Base-by-base conservation (phyloP, 768 basidiomycete species). In the Rhodotorula sphaerocarpa region DNA sequence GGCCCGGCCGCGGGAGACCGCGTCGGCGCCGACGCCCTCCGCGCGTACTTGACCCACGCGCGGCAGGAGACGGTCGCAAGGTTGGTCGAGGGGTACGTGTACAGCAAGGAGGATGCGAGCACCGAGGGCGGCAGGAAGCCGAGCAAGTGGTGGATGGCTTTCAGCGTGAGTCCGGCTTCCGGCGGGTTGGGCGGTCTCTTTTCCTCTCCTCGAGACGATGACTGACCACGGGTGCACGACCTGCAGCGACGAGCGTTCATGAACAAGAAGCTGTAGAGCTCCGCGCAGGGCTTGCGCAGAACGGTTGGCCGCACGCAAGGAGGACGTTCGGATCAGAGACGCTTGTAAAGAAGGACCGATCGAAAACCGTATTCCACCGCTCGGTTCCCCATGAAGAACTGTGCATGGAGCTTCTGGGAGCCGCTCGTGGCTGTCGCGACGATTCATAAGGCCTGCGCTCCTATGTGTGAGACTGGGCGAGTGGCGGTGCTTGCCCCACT, bases 101-200 rank as follows among this genome's bases (percentile, higher is more conserved):
- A 99, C 75, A 74, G 75, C n/a, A 42, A 54, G 54, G 39, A 20
- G 7, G 63, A 65, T 47, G 34, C 31, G 30, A 39, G 33, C 21
- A 65, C 71, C 21, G 88, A 85, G 43, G 90, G 93, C 74, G 91
- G 91, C 9, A 86, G 86, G 61, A 92, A 88, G 75, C 92, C 95
- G 9, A 95, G 87, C 80, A 99, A 99, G 76, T 99, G 95, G 95
- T 99, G 95, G 95, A 93, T 96, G 90, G 87, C 88, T 27, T 99
- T 97, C 84, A 83, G 76, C 73, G 67, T 68, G 53, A 34, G 58
- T 48, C 34, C 18, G 48, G n/a, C 12, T 14, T 41, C 44, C 36
- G 10, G 10, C 16, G 36, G 36, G 9, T 16, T 39, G 36, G 10
- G 9, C 16, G 36, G 36, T 10, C 36, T 9, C 36, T 21, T 50